These are phyloP conservation scores for Parietichytrium sp. DNA, from an alignment of 108 stramenopile species.

Conservation along the genomic window DNA sequence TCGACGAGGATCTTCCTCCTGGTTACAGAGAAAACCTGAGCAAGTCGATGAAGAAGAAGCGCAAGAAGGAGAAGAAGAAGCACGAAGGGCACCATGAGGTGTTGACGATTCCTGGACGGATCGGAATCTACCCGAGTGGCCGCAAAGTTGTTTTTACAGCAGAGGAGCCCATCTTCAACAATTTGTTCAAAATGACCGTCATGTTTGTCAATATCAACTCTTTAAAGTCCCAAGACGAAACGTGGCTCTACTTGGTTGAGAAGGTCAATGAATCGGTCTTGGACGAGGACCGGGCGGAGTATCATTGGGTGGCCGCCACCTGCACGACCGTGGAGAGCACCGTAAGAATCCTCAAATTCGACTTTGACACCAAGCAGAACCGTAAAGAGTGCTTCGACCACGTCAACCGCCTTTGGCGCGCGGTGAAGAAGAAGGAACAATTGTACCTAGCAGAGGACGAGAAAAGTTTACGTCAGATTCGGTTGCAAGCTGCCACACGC, in stretches of 20 bases:
- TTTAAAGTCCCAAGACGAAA: background rate
- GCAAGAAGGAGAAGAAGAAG: conserved; percentile 11
- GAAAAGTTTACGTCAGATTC: conserved; percentile 14
- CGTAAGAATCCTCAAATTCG: background rate
- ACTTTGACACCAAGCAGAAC: conserved; percentile 20
- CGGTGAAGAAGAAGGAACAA: conserved; percentile 31
- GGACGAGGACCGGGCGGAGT: conserved; percentile 14
- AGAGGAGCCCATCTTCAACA: conserved; percentile 35
- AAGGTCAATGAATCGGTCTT: background rate
- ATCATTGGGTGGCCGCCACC: background rate
- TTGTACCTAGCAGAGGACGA: conserved; percentile 1
- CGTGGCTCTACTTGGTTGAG: background rate
- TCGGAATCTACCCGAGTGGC: background rate
- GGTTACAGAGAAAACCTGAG: background rate
- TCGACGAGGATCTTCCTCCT: conserved; percentile 4
- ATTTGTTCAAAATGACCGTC: conserved; percentile 1
- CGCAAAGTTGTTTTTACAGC: conserved; percentile 4
- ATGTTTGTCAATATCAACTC: conserved; percentile 13
- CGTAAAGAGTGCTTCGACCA: conserved; percentile 1
- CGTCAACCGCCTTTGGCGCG: background rate
- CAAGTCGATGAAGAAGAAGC: background rate
- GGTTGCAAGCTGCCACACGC: background rate
- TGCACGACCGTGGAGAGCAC: background rate
- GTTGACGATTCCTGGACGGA: background rate
- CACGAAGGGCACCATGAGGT: background rate